Evolutionary conservation across 352 stramenopile species (phyloP), one percentile per base, ranked within the genome.

Genomic region (Pilasporangium apinafurcum): DNA sequence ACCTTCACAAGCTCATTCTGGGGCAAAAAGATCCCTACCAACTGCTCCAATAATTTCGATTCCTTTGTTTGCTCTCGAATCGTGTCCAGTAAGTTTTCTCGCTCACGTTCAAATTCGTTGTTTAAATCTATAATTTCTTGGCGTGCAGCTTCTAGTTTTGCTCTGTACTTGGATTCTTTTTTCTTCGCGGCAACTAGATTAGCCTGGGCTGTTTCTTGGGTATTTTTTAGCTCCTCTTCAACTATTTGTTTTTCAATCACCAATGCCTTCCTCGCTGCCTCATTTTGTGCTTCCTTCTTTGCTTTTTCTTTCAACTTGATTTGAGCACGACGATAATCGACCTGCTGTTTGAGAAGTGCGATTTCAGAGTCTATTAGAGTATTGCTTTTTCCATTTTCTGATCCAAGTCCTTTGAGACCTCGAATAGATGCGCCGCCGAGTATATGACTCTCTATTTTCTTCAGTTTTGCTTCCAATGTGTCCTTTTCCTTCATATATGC

Each of bases 41-140:
- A 72, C 37, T 96, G 82, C 50, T 95, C 81, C 26, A 94, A 54
- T 18, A 96, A 54, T 50, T 95, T 92, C 21, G 75, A 66, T 50
- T 96, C 86, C 44, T 86, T 87, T 2, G 85, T 95, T 33, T 95
- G 82, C 34, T 94, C 83, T n/a, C 84, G 80, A 26, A 96, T 88
- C 7, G 76, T 93, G 44, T 95, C 86, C 25, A 95, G 53, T 34
- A 95, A 50, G 25, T 79, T 86, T 37, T 93, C 79, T 1, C 83
- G 77, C 56, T 96, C 86, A 9, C 71, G 75, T 49, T 92, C 77
- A 49, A 94, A 92, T 43, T 96, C 86, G 21, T 68, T 74, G 36
- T 79, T 77, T 5, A 95, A 54, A 38, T 95, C 86, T 3, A 65
- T 58, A n/a, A 96, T 82, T 39, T 96, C 86, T 31, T 89, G 75